Percentiles rank a stretch among this genome's conserved stretches.
Evolutionary conservation across 2,329 filamentous ascomycete species (phyloP).

Genomic region (Fusarium xylarioides): DNA sequence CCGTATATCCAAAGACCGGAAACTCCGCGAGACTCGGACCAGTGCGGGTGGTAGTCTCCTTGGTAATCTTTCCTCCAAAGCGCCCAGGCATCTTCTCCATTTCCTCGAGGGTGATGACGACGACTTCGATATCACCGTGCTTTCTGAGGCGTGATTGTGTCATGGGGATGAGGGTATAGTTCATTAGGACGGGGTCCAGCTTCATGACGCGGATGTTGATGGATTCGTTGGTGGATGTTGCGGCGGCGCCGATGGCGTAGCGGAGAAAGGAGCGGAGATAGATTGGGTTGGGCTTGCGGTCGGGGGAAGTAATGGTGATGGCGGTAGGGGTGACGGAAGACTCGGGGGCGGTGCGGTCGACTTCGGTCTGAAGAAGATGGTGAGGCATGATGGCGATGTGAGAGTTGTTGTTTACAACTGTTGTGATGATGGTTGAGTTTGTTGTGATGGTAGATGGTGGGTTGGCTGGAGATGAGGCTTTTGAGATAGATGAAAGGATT

Average conservation of each 20-base stretch:
- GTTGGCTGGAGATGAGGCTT: background rate
- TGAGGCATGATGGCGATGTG: background rate
- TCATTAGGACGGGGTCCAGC: background rate
- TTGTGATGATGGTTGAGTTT: background rate
- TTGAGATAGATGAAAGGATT: background rate
- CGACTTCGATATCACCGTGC: background rate
- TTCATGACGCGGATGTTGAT: background rate
- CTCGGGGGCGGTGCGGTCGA: too few species aligned
- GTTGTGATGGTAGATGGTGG: background rate
- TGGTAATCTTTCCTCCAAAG: background rate
- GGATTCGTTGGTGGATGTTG: background rate
- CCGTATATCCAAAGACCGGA: background rate
- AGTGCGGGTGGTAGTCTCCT: accelerated
- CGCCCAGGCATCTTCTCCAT: background rate
- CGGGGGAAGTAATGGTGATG: background rate
- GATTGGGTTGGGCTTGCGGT: background rate
- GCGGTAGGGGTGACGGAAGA: background rate
- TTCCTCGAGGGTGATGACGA: background rate
- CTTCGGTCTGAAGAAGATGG: background rate
- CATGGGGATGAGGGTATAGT: background rate
- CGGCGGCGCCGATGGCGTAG: background rate
- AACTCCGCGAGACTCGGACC: background rate
- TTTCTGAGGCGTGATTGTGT: accelerated
- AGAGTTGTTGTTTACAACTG: accelerated
- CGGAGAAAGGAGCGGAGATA: background rate